Base-by-base conservation (phyloP, 1,284 basidiomycete species). In the Thelephora terrestris region DNA sequence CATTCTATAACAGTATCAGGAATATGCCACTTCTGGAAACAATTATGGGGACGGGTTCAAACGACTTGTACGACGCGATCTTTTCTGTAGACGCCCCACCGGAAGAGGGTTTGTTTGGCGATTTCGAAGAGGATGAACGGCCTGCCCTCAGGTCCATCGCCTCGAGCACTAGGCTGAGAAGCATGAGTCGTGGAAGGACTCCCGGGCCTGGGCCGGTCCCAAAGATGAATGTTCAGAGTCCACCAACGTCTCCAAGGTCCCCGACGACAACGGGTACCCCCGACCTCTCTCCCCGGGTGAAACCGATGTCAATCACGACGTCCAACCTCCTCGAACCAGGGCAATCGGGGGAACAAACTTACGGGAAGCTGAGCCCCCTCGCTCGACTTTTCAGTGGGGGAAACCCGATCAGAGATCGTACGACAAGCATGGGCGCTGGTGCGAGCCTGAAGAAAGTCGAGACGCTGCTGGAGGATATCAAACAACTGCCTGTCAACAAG, bases 11-110 rank as follows among this genome's bases (percentile, higher is more conserved):
- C 53, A 77, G 68, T 42, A 70, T 90, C 37, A 85, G 83, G 62
- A 73, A 73, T 45, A 76, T 86, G 59, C 83, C 85, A 0, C 63
- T 89, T 36, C 62, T 89, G 9, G 85, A 89, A 57, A 78, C 80
- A 14, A 59, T 90, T 14, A 73, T 87, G 23, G 82, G 86, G 9
- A 75, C 80, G 2, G 68, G 75, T 14, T 71, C 77, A 10, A 73
- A 71, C 47, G 77, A 84, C 51, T 57, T 90, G 12, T 81, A 83
- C 58, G 82, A 83, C 42, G 84, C 82, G 2, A 83, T 90, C 43
- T 88, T 90, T 58, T 82, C 85, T 49, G 73, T 84, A 3, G 80
- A 86, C 21, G 57, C 74, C 20, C 64, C 71, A 10, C 67, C 73
- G 32, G 75, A 76, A 16, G 50, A 53, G 12, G 53, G 58, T 18